Evolutionary conservation across 495 filamentous ascomycete species (phyloP).

Genomic region (Aspergillus nidulans): DNA sequence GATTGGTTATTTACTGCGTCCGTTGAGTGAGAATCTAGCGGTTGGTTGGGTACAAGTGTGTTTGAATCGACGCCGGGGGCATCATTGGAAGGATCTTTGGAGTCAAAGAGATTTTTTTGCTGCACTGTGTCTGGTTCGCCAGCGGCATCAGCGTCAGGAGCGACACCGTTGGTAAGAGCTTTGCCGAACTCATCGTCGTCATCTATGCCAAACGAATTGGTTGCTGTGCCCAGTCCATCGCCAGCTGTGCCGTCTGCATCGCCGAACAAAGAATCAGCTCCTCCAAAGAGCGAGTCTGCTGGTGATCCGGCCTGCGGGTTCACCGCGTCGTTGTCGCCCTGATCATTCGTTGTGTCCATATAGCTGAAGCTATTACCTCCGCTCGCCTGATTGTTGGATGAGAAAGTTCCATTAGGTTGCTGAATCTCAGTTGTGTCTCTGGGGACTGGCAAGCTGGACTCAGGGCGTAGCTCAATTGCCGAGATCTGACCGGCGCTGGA

Average conservation of each 20-base stretch:
- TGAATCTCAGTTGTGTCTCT: constrained; percentile 58
- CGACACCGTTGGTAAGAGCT: constrained; percentile 62
- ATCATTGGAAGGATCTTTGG: constrained; percentile 5
- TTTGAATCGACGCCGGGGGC: constrained; percentile 5
- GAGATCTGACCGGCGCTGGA: constrained; percentile 81
- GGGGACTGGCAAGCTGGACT: constrained; percentile 69
- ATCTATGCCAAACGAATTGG: constrained; percentile 62
- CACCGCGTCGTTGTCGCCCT: constrained; percentile 30
- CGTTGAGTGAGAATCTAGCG: constrained; percentile 11
- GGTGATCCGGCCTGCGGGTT: constrained; percentile 59
- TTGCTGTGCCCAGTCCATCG: constrained; percentile 52
- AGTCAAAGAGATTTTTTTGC: constrained; percentile 20
- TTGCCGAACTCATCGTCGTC: constrained; percentile 85
- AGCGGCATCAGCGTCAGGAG: constrained; percentile 39
- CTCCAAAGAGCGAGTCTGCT: constrained; percentile 62
- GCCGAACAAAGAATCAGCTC: constrained; percentile 70
- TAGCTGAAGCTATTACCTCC: constrained; percentile 35
- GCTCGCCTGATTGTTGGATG: constrained; percentile 52
- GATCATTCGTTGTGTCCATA: constrained; percentile 44
- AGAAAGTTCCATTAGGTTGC: constrained; percentile 61
- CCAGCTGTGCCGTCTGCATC: constrained; percentile 58
- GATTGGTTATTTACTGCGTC: constrained; percentile 20
- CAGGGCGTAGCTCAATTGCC: constrained; percentile 78
- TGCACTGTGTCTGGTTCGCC: constrained; percentile 29
- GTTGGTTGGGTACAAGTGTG: constrained; percentile 9